Evolutionary conservation across 495 filamentous ascomycete genomes (phyloP).

Genomic region (Penicillium pulvis): DNA sequence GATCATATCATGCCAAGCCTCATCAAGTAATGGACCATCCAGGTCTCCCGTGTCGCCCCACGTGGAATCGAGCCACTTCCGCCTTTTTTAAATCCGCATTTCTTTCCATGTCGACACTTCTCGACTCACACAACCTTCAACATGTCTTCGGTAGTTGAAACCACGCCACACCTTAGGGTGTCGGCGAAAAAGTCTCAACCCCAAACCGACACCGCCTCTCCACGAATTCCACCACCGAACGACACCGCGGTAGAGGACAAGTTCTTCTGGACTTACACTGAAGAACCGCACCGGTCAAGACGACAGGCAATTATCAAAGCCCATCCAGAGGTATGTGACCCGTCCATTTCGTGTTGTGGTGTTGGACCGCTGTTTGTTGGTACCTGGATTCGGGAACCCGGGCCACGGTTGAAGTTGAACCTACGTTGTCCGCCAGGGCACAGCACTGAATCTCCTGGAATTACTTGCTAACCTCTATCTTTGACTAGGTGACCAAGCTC

Average conservation of each 20-base stretch:
- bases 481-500: constrained; percentile 83
- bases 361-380: not conserved
- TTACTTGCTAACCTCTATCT: constrained; percentile 14
- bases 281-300: constrained; percentile 93
- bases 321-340: constrained; percentile 78
- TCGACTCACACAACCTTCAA: constrained; percentile 16
- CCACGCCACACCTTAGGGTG: constrained; percentile 42
- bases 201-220: constrained; percentile 24
- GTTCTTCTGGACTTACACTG: constrained; percentile 95
- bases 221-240: constrained; percentile 38
- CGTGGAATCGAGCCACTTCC: constrained; percentile 36
- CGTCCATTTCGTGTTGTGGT: not conserved
- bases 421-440: constrained; percentile 8
- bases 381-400: constrained; percentile 5
- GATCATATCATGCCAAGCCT: constrained; percentile 20
- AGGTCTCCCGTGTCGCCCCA: constrained; percentile 39
- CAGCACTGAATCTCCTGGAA: not conserved
- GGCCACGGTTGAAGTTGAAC: constrained; percentile 5
- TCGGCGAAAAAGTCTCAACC: constrained; percentile 31
- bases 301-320: constrained; percentile 96
- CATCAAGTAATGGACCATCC: constrained; percentile 22
- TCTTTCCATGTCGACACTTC: constrained; percentile 19
- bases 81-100: constrained; percentile 21
- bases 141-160: constrained; percentile 37
- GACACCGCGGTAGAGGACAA: constrained; percentile 47